Evolutionary conservation across 1,139 yeast species (phyloP).

Genomic region (Pichia sp.): DNA sequence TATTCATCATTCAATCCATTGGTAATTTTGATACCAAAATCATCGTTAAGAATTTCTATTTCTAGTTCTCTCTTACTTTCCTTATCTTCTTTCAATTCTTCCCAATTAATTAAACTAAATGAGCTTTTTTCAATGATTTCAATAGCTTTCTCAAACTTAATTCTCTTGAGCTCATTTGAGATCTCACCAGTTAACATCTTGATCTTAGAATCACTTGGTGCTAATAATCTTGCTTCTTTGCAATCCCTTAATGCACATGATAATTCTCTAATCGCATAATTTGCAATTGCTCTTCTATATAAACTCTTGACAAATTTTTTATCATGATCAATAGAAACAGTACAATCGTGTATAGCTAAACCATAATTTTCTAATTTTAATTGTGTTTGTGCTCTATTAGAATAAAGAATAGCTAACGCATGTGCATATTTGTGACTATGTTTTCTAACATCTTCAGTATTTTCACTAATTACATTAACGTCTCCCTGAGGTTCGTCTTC

Average conservation of each 20-base stretch:
- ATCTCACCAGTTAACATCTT: constrained; percentile 58
- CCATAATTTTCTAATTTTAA: constrained; percentile 85
- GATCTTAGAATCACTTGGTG: constrained; percentile 70
- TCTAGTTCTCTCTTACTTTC: constrained; percentile 38
- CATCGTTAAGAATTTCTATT: constrained; percentile 7
- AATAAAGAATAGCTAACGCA: constrained; percentile 54
- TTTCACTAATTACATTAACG: constrained; percentile 5
- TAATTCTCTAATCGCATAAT: constrained; percentile 69
- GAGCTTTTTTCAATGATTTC: constrained; percentile 51
- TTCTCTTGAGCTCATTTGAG: constrained; percentile 57
- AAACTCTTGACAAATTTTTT: constrained; percentile 67
- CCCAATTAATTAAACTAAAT: constrained; percentile 40
- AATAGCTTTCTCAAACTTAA: constrained; percentile 84
- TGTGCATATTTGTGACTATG: constrained; percentile 9
- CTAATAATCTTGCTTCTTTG: constrained; percentile 44
- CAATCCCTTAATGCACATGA: constrained; percentile 70
- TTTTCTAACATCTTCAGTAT: constrained; percentile 9
- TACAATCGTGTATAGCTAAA: constrained; percentile 71
- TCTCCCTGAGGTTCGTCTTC: neutral
- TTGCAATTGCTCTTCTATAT: constrained; percentile 78
- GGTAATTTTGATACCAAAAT: constrained; percentile 11
- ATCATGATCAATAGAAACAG: constrained; percentile 62
- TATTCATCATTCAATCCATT: constrained; percentile 41
- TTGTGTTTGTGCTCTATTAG: constrained; percentile 89
- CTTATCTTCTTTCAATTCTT: constrained; percentile 36